phyloP scores from a whole-genome alignment of 2,329 filamentous ascomycete genomes.

The Juglanconis juglandina region DNA sequence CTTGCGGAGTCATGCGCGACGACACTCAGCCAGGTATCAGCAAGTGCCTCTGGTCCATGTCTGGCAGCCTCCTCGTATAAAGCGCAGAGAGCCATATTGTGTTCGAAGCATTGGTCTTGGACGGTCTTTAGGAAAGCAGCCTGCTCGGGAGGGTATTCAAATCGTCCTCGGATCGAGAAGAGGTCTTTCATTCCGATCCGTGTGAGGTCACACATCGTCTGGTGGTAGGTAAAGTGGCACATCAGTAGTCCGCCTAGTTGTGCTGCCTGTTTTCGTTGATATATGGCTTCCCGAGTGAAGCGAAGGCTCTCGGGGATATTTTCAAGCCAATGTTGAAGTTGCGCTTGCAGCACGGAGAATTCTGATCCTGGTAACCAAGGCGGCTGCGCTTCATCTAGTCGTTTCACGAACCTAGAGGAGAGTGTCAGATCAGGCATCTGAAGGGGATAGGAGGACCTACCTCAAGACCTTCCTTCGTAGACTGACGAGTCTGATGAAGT shows the following conservation, averaged over 20 bases:
- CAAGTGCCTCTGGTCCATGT: conserved; percentile 14
- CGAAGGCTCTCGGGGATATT: conserved; percentile 14
- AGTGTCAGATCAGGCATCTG: background rate
- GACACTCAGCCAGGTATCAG: conserved; percentile 16
- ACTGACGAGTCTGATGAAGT: conserved; percentile 18
- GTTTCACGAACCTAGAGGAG: conserved; percentile 14
- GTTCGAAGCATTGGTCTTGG: conserved; percentile 25
- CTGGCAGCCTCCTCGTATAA: conserved; percentile 22
- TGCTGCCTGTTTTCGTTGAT: conserved; percentile 15
- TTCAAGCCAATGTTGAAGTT: conserved; percentile 14
- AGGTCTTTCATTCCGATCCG: conserved; percentile 12
- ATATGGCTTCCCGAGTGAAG: conserved; percentile 11
- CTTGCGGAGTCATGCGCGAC: conserved; percentile 16
- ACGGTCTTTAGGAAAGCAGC: conserved; percentile 19
- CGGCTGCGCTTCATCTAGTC: conserved; percentile 6
- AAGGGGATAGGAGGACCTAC: conserved; percentile 5
- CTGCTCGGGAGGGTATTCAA: conserved; percentile 20
- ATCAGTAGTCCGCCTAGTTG: conserved; percentile 19
- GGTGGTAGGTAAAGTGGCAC: conserved; percentile 19
- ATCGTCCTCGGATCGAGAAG: background rate
- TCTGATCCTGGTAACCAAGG: conserved; percentile 16
- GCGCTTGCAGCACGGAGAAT: conserved; percentile 6
- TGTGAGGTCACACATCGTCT: conserved; percentile 18
- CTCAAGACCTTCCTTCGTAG: conserved; percentile 15
- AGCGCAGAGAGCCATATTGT: conserved; percentile 22